Conservation (phyloP, 352 stramenopile genomes). For the Globisporangium cylindrosporum region DNA sequence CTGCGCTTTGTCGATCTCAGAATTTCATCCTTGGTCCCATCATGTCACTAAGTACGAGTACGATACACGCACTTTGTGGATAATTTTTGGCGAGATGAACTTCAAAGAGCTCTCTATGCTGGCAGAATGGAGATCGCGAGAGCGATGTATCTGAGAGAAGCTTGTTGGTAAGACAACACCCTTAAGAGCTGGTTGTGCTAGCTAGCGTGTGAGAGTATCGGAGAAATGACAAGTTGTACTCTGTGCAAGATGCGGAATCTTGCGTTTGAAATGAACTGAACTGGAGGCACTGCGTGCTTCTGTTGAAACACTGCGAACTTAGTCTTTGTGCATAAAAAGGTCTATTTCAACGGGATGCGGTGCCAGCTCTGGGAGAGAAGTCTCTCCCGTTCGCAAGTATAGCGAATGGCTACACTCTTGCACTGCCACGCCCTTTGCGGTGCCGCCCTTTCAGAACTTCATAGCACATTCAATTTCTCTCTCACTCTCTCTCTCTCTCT, state of each 20-base stretch:
- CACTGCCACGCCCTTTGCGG: background rate
- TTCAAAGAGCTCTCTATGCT: constrained; percentile 2
- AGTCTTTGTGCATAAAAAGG: background rate
- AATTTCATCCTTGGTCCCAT: background rate
- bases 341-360: background rate
- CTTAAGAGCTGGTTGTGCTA: background rate
- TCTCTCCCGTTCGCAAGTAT: background rate
- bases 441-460: background rate
- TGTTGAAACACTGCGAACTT: background rate
- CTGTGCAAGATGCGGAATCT: too few species aligned
- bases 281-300: background rate
- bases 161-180: background rate
- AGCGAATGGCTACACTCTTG: background rate
- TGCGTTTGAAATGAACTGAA: background rate
- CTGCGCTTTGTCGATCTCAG: background rate
- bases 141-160: background rate
- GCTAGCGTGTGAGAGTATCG: too few species aligned
- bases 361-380: background rate
- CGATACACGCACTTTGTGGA: background rate
- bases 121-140: background rate
- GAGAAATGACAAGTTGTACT: too few species aligned
- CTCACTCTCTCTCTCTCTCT: background rate
- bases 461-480: background rate
- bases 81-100: background rate
- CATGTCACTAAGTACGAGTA: background rate